A percentile compares a stretch with the other conserved stretches of the same genome.
These are phyloP conservation scores for Phylloporus sp. DNA, from an alignment of 768 basidiomycete genomes.

Conservation along the genomic window DNA sequence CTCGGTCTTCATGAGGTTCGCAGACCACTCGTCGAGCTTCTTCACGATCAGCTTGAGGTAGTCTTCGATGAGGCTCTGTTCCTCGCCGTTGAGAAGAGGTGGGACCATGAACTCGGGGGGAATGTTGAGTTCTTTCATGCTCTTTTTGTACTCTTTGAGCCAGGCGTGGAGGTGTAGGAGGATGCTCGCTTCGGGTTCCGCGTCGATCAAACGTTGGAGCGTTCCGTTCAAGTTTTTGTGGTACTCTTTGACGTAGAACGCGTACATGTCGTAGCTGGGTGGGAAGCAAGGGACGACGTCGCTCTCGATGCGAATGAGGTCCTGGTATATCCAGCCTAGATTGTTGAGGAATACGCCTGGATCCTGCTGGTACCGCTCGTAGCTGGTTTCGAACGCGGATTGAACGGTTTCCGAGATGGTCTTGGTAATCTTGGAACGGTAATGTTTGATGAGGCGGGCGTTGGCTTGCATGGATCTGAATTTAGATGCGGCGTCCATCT, in stretches of 20 bases:
- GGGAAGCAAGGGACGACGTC: constrained; percentile 92
- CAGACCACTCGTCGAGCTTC: constrained; percentile 96
- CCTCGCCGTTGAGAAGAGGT: constrained; percentile 90
- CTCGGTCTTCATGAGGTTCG: constrained; percentile 91
- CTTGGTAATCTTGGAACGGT: constrained; percentile 83
- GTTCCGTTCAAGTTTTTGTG: constrained; percentile 78
- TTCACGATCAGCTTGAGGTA: constrained; percentile 89
- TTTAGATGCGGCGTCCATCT: constrained; percentile 87
- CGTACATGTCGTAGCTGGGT: constrained; percentile 83
- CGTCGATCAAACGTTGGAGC: constrained; percentile 62
- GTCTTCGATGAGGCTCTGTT: constrained; percentile 89
- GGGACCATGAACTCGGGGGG: constrained; percentile 80
- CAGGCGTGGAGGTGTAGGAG: constrained; percentile 85
- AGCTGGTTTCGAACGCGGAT: constrained; percentile 63
- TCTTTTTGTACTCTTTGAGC: constrained; percentile 93
- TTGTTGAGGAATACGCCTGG: constrained; percentile 71
- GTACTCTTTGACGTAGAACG: constrained; percentile 79
- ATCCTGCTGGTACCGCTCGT: constrained; percentile 54
- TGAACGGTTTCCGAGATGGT: constrained; percentile 75
- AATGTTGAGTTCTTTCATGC: constrained; percentile 91
- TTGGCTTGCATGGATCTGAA: constrained; percentile 92
- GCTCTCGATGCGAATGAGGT: constrained; percentile 87
- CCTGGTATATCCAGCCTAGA: constrained; percentile 90
- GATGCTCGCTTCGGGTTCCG: constrained; percentile 82
- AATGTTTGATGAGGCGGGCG: constrained; percentile 91